Evolutionary conservation across 2,329 filamentous ascomycete genomes (phyloP), one percentile per base, ranked within the genome.

Genomic region (Xylariaceae sp.): DNA sequence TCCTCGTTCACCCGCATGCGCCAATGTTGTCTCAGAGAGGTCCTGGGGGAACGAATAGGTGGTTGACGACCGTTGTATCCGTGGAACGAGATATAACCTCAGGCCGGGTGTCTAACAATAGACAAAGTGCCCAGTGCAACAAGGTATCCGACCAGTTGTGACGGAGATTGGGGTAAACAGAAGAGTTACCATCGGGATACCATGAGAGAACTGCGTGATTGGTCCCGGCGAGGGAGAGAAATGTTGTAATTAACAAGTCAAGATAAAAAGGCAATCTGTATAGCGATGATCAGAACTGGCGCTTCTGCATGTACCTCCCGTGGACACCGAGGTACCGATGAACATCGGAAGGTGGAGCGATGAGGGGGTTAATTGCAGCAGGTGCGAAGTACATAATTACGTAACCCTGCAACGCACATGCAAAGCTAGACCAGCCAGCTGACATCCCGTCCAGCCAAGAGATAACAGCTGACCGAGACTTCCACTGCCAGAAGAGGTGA

Each of bases 1-100:
- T 51, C 42, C 16, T 47, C 37, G 44, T 46, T 51, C 26, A 42
- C 51, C 39, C 48, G 49, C 45, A 51, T 49, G 40, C 34, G 51
- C 34, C 49, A 46, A 52, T 39, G 48, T 41, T 54, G 56, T 59
- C 56, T 58, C 47, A 51, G 54, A 52, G 54, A 47, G 41, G 51
- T 39, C 42, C 51, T 49, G 48, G 44, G 44, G 37, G 54, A 29
- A 21, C 39, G 51, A 54, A 29, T 53, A 39, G 48, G 34, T 18
- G 42, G 44, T 43, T 40, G 53, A 49, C 44, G 53, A 47, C 47
- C 44, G 40, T 46, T 44, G 51, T 46, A 46, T 43, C 45, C 37
- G 42, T 44, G 34, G 44, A 47, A 49, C 49, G 51, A 55, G 45
- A 57, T 54, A 47, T 45, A 49, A 36, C 51, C 47, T 44, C 47